Conservation (phyloP, 345 rosid genomes). For the Cardiospermum halicacabum region DNA sequence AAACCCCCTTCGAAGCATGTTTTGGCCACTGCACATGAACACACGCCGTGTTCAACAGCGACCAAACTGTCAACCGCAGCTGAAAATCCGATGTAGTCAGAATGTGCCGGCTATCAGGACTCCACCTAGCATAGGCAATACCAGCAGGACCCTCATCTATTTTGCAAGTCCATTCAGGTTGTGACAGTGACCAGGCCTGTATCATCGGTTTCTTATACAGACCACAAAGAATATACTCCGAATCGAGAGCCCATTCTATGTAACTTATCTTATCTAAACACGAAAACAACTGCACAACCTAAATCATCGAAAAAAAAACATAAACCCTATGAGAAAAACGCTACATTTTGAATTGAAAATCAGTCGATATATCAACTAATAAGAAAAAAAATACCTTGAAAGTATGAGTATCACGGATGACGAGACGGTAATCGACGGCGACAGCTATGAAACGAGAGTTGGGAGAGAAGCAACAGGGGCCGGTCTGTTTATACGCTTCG, state of each 20-base stretch:
- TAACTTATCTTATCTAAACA: conserved; percentile 96
- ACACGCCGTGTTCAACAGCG: conserved; percentile 87
- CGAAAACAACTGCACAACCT: conserved; percentile 96
- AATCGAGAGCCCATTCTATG: conserved; percentile 95
- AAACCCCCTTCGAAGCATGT: conserved; percentile 80
- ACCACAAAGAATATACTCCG: conserved; percentile 93
- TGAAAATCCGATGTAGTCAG: conserved; percentile 92
- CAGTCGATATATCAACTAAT: too few relatives aligned
- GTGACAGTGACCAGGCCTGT: conserved; percentile 88
- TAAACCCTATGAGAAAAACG: too few relatives aligned
- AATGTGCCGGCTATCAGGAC: conserved; percentile 95
- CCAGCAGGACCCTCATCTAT: conserved; percentile 98
- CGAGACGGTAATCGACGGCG: conserved; percentile 84
- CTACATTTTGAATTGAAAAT: too few relatives aligned
- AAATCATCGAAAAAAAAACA: conserved; percentile 26
- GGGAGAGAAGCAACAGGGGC: conserved; percentile 89
- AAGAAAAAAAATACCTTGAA: conserved; percentile 49
- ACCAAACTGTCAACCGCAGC: conserved; percentile 86
- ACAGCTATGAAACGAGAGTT: conserved; percentile 84
- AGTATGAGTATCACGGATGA: conserved; percentile 77
- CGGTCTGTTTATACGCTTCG: conserved; percentile 80
- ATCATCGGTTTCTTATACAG: conserved; percentile 84
- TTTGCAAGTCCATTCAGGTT: conserved; percentile 98
- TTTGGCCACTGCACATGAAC: conserved; percentile 97
- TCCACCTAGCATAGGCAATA: conserved; percentile 95